Base-by-base conservation (phyloP, 352 stramenopile genomes). In the Lagenidium giganteum region DNA sequence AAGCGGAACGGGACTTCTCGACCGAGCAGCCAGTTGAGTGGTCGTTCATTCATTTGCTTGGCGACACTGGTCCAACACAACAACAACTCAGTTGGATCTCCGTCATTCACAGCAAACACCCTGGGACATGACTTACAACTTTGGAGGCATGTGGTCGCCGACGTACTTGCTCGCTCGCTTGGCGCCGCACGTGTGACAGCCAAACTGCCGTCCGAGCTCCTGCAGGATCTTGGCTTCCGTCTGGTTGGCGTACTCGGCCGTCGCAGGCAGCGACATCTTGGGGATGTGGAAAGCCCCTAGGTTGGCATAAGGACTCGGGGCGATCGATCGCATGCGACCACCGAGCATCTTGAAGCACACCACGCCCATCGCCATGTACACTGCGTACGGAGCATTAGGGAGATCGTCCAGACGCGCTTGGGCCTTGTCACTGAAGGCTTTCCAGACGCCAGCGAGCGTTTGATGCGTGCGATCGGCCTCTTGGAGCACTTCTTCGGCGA, bases 91-190 rank as follows among this genome's bases (percentile, higher is more conserved):
- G 16, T 38, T 38, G 11, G 11, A 38, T 38, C 11, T 18, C 16
- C 16, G 37, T 42, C 46, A 24, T 3, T 39, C 33, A 35, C 4
- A 32, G 27, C 45, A 31, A 48, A 3, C 33, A 40, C 18, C 39
- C 13, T 22, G 30, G 12, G 11, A 24, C 26, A 17, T 16, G 12
- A 65, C 72, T 8, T 65, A 92, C 82, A 82, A 46, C 56, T 83
- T 90, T n/a, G 79, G 82, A 1, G 82, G 82, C 77, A 88, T 87
- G 61, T 94, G 82, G 42, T 94, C 82, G 33, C 74, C 82, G 32
- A 91, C 77, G 37, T 83, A 94, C 39, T 72, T 71, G 41, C 81
- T 64, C 6, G 64, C 71, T 7, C 47, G 60, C 51, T 83, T 83
- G 8, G 79, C 50, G 17, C 82, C 82, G 40, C 82, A 94, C 17